Evolutionary conservation across 148 eudicot species (phyloP).

Genomic region (Tetragonia tetragonoides): DNA sequence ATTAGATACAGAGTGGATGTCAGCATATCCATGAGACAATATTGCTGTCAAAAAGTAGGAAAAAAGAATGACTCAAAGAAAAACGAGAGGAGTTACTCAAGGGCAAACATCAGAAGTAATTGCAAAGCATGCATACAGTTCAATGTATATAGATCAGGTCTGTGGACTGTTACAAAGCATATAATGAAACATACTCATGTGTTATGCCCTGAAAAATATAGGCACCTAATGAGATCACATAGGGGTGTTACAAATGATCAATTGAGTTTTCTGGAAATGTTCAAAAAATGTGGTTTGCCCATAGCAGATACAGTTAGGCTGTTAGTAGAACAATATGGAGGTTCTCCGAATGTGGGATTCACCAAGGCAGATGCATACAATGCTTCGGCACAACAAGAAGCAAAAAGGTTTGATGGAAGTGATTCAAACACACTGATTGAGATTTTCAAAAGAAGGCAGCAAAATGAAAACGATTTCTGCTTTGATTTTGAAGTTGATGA

Average conservation of each 20-base stretch:
- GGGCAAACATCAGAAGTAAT: not conserved
- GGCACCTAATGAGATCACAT: not conserved
- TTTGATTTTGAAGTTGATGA: not conserved
- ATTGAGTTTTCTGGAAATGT: not conserved
- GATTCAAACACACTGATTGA: not conserved
- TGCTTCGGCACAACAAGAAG: not conserved
- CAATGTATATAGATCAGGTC: not conserved
- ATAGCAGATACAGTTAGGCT: not conserved
- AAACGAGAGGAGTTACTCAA: not conserved
- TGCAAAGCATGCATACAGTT: not conserved
- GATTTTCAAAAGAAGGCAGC: not conserved
- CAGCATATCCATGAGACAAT: too few relatives aligned
- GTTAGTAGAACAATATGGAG: not conserved
- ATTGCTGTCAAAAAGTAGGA: not conserved
- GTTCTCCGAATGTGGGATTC: not conserved
- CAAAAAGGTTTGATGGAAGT: not conserved
- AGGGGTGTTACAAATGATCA: not conserved
- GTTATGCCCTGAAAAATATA: not conserved
- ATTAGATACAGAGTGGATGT: too few relatives aligned
- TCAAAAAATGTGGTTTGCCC: not conserved
- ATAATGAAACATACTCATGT: not conserved
- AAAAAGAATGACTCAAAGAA: not conserved
- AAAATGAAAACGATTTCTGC: not conserved
- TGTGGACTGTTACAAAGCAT: not conserved
- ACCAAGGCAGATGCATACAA: not conserved